These are phyloP conservation scores for Leccinum brunneo-olivaceum DNA, from an alignment of 1,284 basidiomycete species.

Conservation along the genomic window DNA sequence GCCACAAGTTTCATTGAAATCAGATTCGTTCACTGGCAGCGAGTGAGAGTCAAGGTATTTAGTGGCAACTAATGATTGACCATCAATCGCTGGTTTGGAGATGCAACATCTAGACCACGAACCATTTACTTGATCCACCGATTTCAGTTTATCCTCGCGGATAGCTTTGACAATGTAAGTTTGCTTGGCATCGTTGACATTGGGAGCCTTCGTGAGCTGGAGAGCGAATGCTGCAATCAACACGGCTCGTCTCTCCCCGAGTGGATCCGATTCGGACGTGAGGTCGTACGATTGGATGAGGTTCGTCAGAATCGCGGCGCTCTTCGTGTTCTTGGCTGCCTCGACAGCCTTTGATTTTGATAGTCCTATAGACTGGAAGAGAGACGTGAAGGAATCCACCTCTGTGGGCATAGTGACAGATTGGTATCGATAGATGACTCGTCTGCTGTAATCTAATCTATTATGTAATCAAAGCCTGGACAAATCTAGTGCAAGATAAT, in stretches of 20 bases:
- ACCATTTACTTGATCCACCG: slow-evolving; percentile 86
- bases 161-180: slow-evolving; percentile 68
- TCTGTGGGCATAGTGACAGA: slow-evolving; percentile 20
- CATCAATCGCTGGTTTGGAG: slow-evolving; percentile 1
- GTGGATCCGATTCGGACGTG: slow-evolving; percentile 28
- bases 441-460: slow-evolving; percentile 16
- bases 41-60: slow-evolving; percentile 69
- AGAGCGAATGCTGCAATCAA: slow-evolving; percentile 69
- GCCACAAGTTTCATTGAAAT: slow-evolving; percentile 81
- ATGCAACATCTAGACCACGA: slow-evolving; percentile 22
- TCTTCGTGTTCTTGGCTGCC: slow-evolving; percentile 75
- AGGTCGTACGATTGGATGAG: slow-evolving; percentile 61
- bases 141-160: slow-evolving; percentile 67
- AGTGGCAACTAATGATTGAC: slow-evolving; percentile 53
- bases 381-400: slow-evolving; percentile 33
- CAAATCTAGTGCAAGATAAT: slow-evolving; percentile 36
- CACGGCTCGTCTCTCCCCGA: slow-evolving; percentile 79
- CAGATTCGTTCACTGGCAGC: slow-evolving; percentile 58
- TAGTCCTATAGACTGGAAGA: slow-evolving; percentile 80
- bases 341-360: slow-evolving; percentile 77
- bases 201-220: slow-evolving; percentile 49
- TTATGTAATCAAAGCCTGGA: no score
- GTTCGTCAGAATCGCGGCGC: slow-evolving; percentile 62
- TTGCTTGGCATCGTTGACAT: slow-evolving; percentile 48
- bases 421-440: background rate